Evolutionary conservation across 2,329 filamentous ascomycete species (phyloP), one percentile per base, ranked within the genome.

Genomic region (Neurospora sp.): DNA sequence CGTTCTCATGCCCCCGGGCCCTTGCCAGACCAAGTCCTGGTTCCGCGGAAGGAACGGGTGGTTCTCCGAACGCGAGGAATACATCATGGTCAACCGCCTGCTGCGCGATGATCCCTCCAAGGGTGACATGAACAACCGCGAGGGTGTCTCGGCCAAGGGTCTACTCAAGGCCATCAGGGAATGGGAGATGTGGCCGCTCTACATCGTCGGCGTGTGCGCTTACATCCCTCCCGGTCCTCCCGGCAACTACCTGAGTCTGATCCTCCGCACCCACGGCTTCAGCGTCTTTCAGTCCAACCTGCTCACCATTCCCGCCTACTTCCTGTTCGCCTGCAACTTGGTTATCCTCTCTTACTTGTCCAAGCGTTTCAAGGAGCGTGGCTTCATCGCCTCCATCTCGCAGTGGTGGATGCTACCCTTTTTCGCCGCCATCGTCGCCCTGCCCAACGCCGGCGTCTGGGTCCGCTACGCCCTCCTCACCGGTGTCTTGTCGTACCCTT

Each of bases 71-170:
- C 83, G 84, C n/a, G 86, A 88, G 73, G 82, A 85, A 66, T 77
- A 80, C 38, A 88, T 89, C 67, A 81, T 88, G 4, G 86, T 88
- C n/a, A 89, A 88, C 72, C 81, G 88, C 1, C 76, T 82, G n/a
- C 76, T 82, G 38, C 83, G 87, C 6, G 87, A 89, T 69, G 87
- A 88, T 72, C 86, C 86, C 3, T 81, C 81, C 28, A 86, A 86
- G 73, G 70, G 83, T 52, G 83, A 84, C 71, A 87, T 88, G 84
- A 83, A 87, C 75, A 87, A 88, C 72, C 83, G 86, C 28, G 81
- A 87, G 75, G 82, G 83, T 2, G 80, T 88, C 66, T 85, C 82
- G 0, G 81, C 79, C 0, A 77, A 73, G n/a, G 77, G 79, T 12
- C 80, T 87, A 3, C 85, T 83, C 82, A 74, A 82, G 12, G 80